Evolutionary conservation across 2,329 filamentous ascomycete genomes (phyloP).

Genomic region (Colletotrichum sojae): DNA sequence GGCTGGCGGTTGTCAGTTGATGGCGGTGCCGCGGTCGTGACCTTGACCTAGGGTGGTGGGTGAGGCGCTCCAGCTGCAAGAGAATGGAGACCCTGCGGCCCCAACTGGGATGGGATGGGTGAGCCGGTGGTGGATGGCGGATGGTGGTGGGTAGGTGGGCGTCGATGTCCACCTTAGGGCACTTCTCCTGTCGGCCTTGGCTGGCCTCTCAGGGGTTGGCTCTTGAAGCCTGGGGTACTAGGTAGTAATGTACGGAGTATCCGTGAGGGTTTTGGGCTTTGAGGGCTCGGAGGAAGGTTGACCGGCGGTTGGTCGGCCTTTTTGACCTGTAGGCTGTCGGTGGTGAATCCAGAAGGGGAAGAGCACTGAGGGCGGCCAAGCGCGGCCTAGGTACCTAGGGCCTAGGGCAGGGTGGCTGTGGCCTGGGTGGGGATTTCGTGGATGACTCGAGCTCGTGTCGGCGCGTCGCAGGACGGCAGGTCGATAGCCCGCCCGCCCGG

Average conservation of each 20-base stretch:
- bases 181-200: too few relatives aligned
- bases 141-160: too few relatives aligned
- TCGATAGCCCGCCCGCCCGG: background rate
- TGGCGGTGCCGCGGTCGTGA: background rate
- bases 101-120: conserved; percentile 7
- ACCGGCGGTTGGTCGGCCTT: conserved; percentile 34
- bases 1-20: too few relatives aligned
- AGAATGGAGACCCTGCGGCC: conserved; percentile 32
- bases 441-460: conserved; percentile 28
- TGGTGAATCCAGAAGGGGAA: conserved; percentile 35
- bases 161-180: too few relatives aligned
- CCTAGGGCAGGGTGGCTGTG: conserved; percentile 19
- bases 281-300: too few relatives aligned
- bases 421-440: conserved; percentile 7
- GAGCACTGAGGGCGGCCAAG: conserved; percentile 24
- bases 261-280: too few relatives aligned
- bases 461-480: background rate
- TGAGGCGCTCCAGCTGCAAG: conserved; percentile 14
- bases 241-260: too few relatives aligned
- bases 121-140: too few relatives aligned
- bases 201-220: too few relatives aligned
- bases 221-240: too few relatives aligned
- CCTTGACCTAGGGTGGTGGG: background rate
- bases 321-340: conserved; percentile 17
- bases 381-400: conserved; percentile 17